phyloP scores from a whole-genome alignment of 257 asterid species.

The Euphrasia confusa region DNA sequence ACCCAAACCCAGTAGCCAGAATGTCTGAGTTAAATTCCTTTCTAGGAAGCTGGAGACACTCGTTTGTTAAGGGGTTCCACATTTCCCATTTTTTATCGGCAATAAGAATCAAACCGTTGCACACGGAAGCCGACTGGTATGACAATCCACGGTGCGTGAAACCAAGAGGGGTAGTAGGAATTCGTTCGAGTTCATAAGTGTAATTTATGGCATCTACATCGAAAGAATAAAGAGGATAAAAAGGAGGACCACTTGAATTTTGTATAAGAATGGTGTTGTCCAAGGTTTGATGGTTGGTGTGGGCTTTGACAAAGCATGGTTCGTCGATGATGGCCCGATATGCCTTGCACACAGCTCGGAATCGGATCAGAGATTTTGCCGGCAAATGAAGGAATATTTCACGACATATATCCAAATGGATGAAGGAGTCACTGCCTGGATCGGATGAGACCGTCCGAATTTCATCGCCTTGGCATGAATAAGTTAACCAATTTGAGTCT shows the following conservation, averaged over 20 bases:
- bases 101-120: conserved; percentile 25
- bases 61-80: conserved; percentile 27
- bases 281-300: conserved; percentile 2
- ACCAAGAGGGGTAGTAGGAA: neutral
- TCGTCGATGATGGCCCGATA: conserved; percentile 19
- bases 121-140: neutral
- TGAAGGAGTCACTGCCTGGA: too few species aligned
- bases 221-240: neutral
- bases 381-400: too few species aligned
- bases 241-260: neutral
- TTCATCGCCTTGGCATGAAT: too few species aligned
- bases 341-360: neutral
- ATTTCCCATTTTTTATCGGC: conserved; percentile 11
- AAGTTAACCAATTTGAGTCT: too few species aligned
- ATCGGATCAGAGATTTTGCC: too few species aligned
- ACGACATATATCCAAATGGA: too few species aligned
- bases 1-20: neutral
- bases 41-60: neutral
- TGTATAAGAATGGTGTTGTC: conserved; percentile 1
- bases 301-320: conserved; percentile 14
- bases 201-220: neutral
- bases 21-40: neutral
- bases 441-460: too few species aligned
- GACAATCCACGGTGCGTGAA: neutral
- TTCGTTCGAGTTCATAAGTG: neutral